Evolutionary conservation across 495 filamentous ascomycete genomes (phyloP), one percentile per base, ranked within the genome.

Genomic region (Penicillium robsamsonii): DNA sequence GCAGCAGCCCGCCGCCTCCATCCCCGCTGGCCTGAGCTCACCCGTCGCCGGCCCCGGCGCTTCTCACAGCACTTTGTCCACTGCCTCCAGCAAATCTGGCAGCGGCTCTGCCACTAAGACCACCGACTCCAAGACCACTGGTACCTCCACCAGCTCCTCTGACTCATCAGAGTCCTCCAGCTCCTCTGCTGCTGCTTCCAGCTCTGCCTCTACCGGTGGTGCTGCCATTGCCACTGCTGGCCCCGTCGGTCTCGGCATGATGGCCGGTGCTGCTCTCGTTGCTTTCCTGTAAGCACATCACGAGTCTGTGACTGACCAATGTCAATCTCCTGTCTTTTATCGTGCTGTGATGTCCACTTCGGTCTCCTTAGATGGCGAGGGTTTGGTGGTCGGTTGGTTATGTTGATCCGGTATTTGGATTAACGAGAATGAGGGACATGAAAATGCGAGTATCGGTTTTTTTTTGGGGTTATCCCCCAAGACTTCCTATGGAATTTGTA

Each of bases 191-290:
- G 47, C 50, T 20, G 47, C 58, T 7, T 61, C 70, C 7, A 70
- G 72, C 55, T 55, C 58, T 3, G 46, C 60, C 58, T 69, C 70
- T 35, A 61, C 65, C 10, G 62, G 61, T 55, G 73, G 66, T 40
- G 71, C 65, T 43, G 70, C 70, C 17, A 58, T 74, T 33, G 68
- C 68, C 44, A 74, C 76, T 41, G 71, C 70, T 15, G 71, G 65
- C 42, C 60, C 76, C 5, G 63, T 75, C n/a, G 65, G 74, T 11
- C 61, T 79, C 41, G 61, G 68, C 25, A 59, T 71, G 20, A 65
- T 77, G n/a, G 78, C 76, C 58, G 76, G 73, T 62, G 74, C 68
- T 58, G 65, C 77, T 47, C 67, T 80, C 41, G 75, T 72, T 65
- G 76, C 71, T 63, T 72, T 81, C 60, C 61, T 81, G 67, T 81